Base-by-base conservation (phyloP, 768 basidiomycete species). In the Podaxis rugospora region DNA sequence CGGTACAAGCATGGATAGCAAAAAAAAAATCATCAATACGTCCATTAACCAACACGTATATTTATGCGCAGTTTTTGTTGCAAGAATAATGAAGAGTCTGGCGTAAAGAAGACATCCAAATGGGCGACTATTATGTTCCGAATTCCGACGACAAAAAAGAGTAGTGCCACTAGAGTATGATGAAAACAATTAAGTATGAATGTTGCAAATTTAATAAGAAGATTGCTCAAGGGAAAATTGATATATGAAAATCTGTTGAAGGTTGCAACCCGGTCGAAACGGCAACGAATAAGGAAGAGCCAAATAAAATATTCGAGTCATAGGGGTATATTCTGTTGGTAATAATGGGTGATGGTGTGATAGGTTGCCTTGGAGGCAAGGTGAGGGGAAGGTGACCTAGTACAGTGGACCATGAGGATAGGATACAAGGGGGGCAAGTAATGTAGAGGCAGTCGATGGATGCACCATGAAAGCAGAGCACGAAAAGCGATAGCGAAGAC, bases 221-320 rank as follows among this genome's bases (percentile, higher is more conserved):
- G 70, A 46, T 68, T 55, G 54, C 57, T 66, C 57, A 70, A 44
- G 40, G 42, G 42, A 55, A 32, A 51, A 16, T 11, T 39, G 52
- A 54, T 54, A 25, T 18, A 54, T 54, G 52, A 54, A 37, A 16
- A 44, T 44, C 32, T 23, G 4, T 39, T 54, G n/a, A 11, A 40
- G 11, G 47, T 44, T 23, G 37, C 36, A 54, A 46, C 55, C 55
- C 55, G 55, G 42, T 47, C 32, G 46, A 35, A 57, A 37, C 55
- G 55, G 55, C 13, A 36, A 47, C 21, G 10, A 36, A 57, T 14
- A 36, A 49, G 11, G 28, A 32, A 23, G 5, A 18, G 16, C 18
- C 46, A 21, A 13, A 21, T 14, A 11, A 25, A 14, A 18, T n/a
- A 44, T 44, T 18, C 47, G 23, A 23, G 23, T 23, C 46, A 23